Evolutionary conservation across 768 basidiomycete genomes (phyloP).

Genomic region (Lactifluus piperatus): DNA sequence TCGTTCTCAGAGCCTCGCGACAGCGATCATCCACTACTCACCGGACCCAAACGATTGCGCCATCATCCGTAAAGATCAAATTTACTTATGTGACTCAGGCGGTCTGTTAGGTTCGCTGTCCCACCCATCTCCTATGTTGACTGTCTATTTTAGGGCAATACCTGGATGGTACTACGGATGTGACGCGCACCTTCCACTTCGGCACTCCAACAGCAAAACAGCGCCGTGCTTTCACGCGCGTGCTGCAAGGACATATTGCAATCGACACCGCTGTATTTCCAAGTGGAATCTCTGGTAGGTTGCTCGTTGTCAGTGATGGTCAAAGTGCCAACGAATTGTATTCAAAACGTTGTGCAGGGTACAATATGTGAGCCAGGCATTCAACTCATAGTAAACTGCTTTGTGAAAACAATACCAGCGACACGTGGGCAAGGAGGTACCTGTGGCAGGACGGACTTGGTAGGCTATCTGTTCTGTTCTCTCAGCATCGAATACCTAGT

Average conservation of each 20-base stretch:
- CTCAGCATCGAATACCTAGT: background rate
- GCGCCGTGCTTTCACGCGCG: conserved; percentile 83
- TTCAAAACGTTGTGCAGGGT: conserved; percentile 35
- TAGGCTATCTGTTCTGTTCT: conserved; percentile 27
- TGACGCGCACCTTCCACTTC: conserved; percentile 89
- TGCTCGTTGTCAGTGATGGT: background rate
- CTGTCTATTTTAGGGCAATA: conserved; percentile 55
- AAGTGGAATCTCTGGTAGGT: conserved; percentile 60
- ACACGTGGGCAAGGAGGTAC: conserved; percentile 68
- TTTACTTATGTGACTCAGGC: conserved; percentile 84
- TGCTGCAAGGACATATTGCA: conserved; percentile 85
- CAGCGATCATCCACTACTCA: conserved; percentile 90
- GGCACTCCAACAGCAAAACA: conserved; percentile 77
- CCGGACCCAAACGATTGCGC: conserved; percentile 71
- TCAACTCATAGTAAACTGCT: background rate
- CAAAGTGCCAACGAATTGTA: background rate
- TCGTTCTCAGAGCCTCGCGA: background rate
- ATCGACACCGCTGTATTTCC: conserved; percentile 85
- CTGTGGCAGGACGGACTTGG: conserved; percentile 87
- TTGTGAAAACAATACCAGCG: conserved; percentile 35
- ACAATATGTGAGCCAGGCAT: conserved; percentile 37
- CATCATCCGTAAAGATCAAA: conserved; percentile 65
- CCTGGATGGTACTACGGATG: conserved; percentile 91
- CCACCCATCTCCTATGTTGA: background rate
- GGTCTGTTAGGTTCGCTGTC: conserved; percentile 32